Percentiles rank a stretch among this genome's conserved stretches.
Conservation (phyloP, 2,329 filamentous ascomycete species). For the Xylariales sp. region DNA sequence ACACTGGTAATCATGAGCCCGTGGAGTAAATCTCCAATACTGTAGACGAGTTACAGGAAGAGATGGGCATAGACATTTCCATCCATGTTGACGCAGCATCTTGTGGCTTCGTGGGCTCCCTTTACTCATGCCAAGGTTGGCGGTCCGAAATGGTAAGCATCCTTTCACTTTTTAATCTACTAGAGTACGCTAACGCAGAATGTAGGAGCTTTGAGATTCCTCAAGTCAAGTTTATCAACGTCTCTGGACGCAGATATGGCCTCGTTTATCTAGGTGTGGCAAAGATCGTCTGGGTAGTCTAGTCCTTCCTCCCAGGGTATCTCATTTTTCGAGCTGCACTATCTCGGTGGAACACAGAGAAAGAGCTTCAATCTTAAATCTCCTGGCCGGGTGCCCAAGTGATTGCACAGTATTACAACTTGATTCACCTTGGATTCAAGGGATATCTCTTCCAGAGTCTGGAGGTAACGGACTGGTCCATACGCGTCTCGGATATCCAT, state of each 20-base stretch:
- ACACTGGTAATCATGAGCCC: slow-evolving; percentile 70
- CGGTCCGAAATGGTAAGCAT: slow-evolving; percentile 50
- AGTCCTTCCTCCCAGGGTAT: slow-evolving; percentile 60
- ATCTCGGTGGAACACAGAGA: slow-evolving; percentile 63
- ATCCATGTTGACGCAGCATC: slow-evolving; percentile 57
- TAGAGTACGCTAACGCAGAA: slow-evolving; percentile 2
- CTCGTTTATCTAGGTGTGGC: slow-evolving; percentile 46
- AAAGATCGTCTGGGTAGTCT: slow-evolving; percentile 67
- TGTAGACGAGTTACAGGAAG: slow-evolving; percentile 56
- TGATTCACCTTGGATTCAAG: slow-evolving; percentile 63
- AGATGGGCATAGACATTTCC: slow-evolving; percentile 60
- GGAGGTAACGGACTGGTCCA: slow-evolving; percentile 63
- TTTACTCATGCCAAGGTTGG: slow-evolving; percentile 53
- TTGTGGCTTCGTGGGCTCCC: slow-evolving; percentile 57
- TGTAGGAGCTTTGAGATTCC: slow-evolving; percentile 54
- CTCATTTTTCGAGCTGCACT: slow-evolving; percentile 66
- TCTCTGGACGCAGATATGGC: slow-evolving; percentile 53
- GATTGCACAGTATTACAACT: slow-evolving; percentile 68
- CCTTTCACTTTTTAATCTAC: not conserved
- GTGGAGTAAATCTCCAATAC: slow-evolving; percentile 64
- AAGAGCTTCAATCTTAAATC: slow-evolving; percentile 67
- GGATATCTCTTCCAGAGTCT: slow-evolving; percentile 63
- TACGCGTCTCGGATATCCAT: slow-evolving; percentile 61
- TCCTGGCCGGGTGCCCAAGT: slow-evolving; percentile 65
- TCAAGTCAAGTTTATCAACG: slow-evolving; percentile 63